Conservation (phyloP, 1,284 basidiomycete species). For the Leccinum pallidistipes region DNA sequence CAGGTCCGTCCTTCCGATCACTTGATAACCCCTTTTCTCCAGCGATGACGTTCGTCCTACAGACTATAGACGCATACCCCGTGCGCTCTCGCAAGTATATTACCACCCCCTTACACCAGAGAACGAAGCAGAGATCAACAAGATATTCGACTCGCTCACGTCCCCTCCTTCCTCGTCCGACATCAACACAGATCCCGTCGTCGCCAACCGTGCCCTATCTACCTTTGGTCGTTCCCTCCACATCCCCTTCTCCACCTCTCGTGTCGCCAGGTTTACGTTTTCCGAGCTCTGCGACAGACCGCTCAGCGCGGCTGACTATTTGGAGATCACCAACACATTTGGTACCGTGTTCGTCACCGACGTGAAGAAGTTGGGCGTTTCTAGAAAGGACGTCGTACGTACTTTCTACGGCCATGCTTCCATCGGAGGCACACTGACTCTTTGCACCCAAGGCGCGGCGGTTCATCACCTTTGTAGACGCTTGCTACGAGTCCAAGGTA, state of each 20-base stretch:
- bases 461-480: conserved; percentile 98
- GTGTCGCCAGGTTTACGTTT: conserved; percentile 88
- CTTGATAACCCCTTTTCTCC: not conserved
- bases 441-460: conserved; percentile 67
- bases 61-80: conserved; percentile 93
- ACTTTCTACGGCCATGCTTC: not conserved
- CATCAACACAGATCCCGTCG: conserved; percentile 40
- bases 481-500: conserved; percentile 90
- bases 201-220: conserved; percentile 64
- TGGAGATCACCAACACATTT: conserved; percentile 91
- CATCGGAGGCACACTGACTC: not conserved
- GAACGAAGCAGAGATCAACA: conserved; percentile 71
- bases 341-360: conserved; percentile 86
- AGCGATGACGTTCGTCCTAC: conserved; percentile 17
- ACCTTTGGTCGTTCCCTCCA: conserved; percentile 88
- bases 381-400: conserved; percentile 77
- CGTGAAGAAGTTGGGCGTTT: conserved; percentile 86
- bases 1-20: conserved; percentile 52
- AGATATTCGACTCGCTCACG: conserved; percentile 78
- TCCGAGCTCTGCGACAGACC: conserved; percentile 87
- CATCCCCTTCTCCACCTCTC: conserved; percentile 75
- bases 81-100: conserved; percentile 91
- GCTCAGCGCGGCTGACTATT: conserved; percentile 77
- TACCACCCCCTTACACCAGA: conserved; percentile 75
- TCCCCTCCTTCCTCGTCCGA: conserved; percentile 39